Evolutionary conservation across 228 moss, liverwort and hornwort species (phyloP), one percentile per base, ranked within the genome.

Genomic region (Sphagnum magellanicum): DNA sequence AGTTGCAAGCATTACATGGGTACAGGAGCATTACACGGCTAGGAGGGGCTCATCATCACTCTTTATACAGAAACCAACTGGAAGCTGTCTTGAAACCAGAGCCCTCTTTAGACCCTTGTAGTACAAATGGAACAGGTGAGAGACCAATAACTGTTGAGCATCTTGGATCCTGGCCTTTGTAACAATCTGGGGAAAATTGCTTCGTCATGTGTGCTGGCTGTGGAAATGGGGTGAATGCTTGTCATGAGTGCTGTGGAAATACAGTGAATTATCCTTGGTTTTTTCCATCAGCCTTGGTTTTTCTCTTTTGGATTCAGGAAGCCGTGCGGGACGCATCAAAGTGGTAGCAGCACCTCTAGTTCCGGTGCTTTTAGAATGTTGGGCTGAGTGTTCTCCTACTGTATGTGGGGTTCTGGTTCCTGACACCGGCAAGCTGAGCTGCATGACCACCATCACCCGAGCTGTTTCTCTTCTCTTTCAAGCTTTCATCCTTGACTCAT

Each of bases 341-440:
- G 51, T 63, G 50, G 67, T 74, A 66, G 85, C 80, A 70, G 71
- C 82, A 72, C 81, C 85, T 64, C 91, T 98, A 75, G 83, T 91
- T 67, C 84, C 90, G 50, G 82, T 91, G 59, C 78, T 98, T 72
- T 81, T 93, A 75, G 91, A 98, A 55, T 93, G 97, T 78, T 98
- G 97, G 97, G 86, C 93, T 75, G 91, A 91, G 68, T 93, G 84
- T 74, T 80, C 87, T 67, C 93, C 97, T 46, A 83, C 90, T 63
- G 93, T 93, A 63, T 91, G 88, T 75, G 87, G 69, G 68, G 87
- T 83, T 46, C 91, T 91, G 51, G 84, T 75, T 75, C 97, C 97
- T 74, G 97, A 98, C 74, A 74, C 74, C 66, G 81, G 67, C 59
- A 87, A 88, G 71, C 91, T 98, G 16, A 84, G 88, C 68, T 91